Evolutionary conservation across 176 grass and related monocot genomes (phyloP).

Genomic region (Ampelocalamus luodianensis): DNA sequence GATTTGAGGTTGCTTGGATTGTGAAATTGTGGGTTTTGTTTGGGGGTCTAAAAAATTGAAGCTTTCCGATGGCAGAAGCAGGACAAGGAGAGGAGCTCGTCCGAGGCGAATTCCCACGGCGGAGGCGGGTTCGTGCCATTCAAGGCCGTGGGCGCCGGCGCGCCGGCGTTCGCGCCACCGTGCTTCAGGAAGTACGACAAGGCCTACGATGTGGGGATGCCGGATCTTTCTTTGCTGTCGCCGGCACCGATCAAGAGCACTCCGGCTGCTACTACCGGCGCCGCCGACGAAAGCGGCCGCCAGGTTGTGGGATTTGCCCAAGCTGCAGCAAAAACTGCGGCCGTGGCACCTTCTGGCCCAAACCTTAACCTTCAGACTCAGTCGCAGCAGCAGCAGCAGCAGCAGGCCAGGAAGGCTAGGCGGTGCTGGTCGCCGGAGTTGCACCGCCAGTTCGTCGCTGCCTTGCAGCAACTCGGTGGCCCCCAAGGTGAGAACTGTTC

Average conservation of each 20-base stretch:
- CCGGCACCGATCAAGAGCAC: constrained; percentile 29
- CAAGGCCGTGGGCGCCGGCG: constrained; percentile 49
- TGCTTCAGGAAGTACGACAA: constrained; percentile 44
- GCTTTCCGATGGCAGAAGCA: constrained; percentile 43
- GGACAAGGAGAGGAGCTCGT: constrained; percentile 29
- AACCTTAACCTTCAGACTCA: constrained; percentile 43
- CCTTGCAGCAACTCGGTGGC: constrained; percentile 77
- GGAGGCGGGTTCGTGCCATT: constrained; percentile 43
- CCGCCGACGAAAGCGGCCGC: constrained; percentile 21
- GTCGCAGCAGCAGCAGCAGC: constrained; percentile 52
- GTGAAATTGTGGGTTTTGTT: neutral
- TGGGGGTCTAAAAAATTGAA: constrained; percentile 27
- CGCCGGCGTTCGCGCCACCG: constrained; percentile 41
- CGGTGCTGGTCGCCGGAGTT: constrained; percentile 93
- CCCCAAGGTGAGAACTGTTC: constrained; percentile 65
- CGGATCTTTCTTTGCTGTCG: constrained; percentile 59
- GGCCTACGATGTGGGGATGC: constrained; percentile 23
- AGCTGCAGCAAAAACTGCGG: constrained; percentile 37
- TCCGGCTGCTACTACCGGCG: constrained; percentile 1
- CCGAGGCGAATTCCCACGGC: constrained; percentile 17
- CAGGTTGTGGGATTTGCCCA: constrained; percentile 40
- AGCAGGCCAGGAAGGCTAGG: constrained; percentile 73
- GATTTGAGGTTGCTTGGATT: neutral
- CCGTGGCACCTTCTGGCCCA: constrained; percentile 40
- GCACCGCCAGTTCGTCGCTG: constrained; percentile 76